Evolutionary conservation across 1,139 yeast genomes (phyloP), one percentile per base, ranked within the genome.

Genomic region (Nakaseomyces nivariensis): DNA sequence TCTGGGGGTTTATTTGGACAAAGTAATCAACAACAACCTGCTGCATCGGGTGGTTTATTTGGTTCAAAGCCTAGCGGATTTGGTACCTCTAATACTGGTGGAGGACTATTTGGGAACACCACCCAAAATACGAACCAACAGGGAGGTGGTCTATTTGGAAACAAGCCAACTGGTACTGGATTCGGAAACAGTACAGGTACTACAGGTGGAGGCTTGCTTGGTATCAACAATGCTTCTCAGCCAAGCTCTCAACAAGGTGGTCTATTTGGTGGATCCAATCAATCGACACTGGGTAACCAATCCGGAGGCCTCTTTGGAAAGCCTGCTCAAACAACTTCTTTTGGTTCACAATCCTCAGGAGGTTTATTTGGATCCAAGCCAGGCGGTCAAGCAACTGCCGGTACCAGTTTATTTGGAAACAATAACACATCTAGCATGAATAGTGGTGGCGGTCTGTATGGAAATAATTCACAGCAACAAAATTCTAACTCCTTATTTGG

Each of bases 41-140:
- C n/a, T 11, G n/a, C 40, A 4, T 41, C 51, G 49, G 50, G 51
- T 43, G 60, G 58, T 29, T 7, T 29, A 29, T 29, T 29, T 29
- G 31, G 31, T 7, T 2, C 31, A 29, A 29, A 29, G 33, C 51
- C 60, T 17, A 54, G 61, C 11, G 25, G 57, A 26, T 66, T 24
- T 11, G 47, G 43, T 6, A 17, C 42, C 24, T 11, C 47, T 5
- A 42, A 40, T 27, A 43, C 7, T 42, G 27, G 17, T 2, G 46
- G 64, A 29, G 67, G 69, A 1, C 54, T 67, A 25, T 69, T 68
- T 57, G 70, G 70, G 25, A 55, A 53, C 41, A 60, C 60, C 36
- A 49, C 72, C 9, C 43, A 38, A 25, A 71, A 17, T 56, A 37
- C 24, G 7, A 37, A 22, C 26, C 40, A 37, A 17, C 36, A 33